These are phyloP conservation scores for Coelastrella sp. DNA, from an alignment of 139 green algal genomes.

Conservation along the genomic window DNA sequence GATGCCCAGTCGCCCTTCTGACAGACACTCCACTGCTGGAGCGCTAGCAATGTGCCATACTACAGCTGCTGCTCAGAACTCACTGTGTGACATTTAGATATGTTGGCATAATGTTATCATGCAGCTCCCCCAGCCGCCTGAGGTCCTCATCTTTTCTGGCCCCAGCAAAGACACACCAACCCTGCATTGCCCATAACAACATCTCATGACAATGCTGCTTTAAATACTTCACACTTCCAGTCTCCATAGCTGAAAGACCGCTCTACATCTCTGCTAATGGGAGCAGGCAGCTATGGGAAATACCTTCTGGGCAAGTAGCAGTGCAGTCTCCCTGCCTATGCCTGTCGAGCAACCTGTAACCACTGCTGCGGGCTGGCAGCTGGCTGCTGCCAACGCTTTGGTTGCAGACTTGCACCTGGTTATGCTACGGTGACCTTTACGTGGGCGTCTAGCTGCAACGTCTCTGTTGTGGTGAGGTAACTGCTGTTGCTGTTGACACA, in stretches of 20 bases:
- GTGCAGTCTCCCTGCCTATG: slow-evolving; percentile 24
- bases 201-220: neutral
- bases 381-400: neutral
- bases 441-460: too few relatives aligned
- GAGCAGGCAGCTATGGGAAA: too few relatives aligned
- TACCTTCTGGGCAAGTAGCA: slow-evolving; percentile 10
- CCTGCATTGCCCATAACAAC: neutral
- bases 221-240: neutral
- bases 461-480: too few relatives aligned
- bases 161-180: slow-evolving; percentile 11
- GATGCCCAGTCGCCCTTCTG: too few relatives aligned
- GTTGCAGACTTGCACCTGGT: neutral
- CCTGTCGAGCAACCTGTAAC: slow-evolving; percentile 4
- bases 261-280: neutral
- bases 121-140: neutral
- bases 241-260: neutral
- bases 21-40: too few relatives aligned
- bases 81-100: neutral
- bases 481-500: too few relatives aligned
- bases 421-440: too few relatives aligned
- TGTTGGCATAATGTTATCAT: neutral
- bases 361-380: neutral
- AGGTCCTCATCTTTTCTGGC: neutral
- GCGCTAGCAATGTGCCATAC: too few relatives aligned
- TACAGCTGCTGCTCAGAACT: neutral